Base-by-base conservation (phyloP, 1,284 basidiomycete species). In the Naganishia sp. region DNA sequence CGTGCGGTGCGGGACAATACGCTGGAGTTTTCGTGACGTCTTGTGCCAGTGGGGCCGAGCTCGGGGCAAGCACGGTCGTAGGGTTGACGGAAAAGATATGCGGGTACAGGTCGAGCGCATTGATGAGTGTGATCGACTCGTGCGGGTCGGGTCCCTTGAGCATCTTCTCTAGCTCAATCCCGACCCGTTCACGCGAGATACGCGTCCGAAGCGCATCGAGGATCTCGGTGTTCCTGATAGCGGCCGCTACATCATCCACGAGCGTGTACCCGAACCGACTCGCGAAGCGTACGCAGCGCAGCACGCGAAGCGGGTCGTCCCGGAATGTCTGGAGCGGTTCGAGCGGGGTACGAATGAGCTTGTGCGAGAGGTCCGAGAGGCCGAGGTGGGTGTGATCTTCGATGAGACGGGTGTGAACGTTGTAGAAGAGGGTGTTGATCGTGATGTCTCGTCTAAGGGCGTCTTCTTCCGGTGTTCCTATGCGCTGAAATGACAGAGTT, bases 371-470 rank as follows among this genome's bases (percentile, higher is more conserved):
- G 79, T 99, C 96, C 15, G 85, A 79, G 35, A 98, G 80, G 10
- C 96, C 96, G 87, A 92, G 75, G 41, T 35, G 62, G 18, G 94
- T 97, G 73, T 85, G 85, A 78, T 99, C 96, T 77, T 99, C 96
- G 1, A 99, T 88, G 11, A 82, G 72, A n/a, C 87, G 84, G 0
- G 90, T 88, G 73, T 98, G 94, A 0, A 99, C 86, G 71, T 99
- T 99, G 82, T 94, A 99, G 80, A 99, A 98, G 15, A 99, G 81
- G 0, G 96, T 84, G 75, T 99, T 99, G 78, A 99, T 95, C 0
- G 96, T 99, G 39, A 92, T 87, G 77, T 99, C 96, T 71, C 96
- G 84, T 43, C 96, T 83, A 55, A 90, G 77, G 0, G 96, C 94
- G 77, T 99, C 96, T 80, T 99, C 87, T 18, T 90, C 75, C 0